These are phyloP conservation scores for Colletotrichum euphorbiae DNA, from an alignment of 2,329 filamentous ascomycete genomes.

Conservation along the genomic window DNA sequence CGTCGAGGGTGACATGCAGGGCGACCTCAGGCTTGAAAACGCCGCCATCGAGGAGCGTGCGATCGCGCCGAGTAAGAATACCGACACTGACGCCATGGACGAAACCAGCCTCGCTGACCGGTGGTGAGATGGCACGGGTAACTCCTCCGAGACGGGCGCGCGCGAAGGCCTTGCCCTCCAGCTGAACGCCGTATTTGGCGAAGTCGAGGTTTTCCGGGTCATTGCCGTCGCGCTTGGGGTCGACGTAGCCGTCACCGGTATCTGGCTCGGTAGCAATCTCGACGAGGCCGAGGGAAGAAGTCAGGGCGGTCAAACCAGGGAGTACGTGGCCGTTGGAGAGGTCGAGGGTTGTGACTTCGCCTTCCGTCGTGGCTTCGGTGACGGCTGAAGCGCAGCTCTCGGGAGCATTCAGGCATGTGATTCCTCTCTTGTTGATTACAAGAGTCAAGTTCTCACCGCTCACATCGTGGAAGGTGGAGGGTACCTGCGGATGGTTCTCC, in stretches of 20 bases:
- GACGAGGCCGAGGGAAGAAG: constrained; percentile 58
- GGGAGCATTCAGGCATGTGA: constrained; percentile 51
- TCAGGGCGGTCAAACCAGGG: constrained; percentile 62
- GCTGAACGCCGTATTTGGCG: constrained; percentile 55
- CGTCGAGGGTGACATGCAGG: constrained; percentile 54
- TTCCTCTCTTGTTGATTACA: constrained; percentile 53
- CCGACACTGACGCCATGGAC: constrained; percentile 56
- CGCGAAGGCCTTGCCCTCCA: constrained; percentile 55
- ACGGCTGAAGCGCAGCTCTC: constrained; percentile 28
- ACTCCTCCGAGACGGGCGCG: constrained; percentile 57
- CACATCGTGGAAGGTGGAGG: constrained; percentile 24
- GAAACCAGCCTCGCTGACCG: constrained; percentile 46
- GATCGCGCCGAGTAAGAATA: constrained; percentile 52
- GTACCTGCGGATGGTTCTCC: constrained; percentile 39
- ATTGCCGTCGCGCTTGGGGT: constrained; percentile 43
- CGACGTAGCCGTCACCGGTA: constrained; percentile 60
- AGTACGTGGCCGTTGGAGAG: constrained; percentile 60
- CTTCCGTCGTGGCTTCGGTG: constrained; percentile 46
- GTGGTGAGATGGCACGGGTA: constrained; percentile 56
- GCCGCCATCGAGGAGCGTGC: constrained; percentile 53
- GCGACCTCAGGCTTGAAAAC: constrained; percentile 57
- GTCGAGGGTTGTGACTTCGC: constrained; percentile 46
- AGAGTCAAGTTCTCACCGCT: constrained; percentile 48
- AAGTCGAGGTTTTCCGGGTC: constrained; percentile 48
- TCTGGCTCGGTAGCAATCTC: constrained; percentile 59